Base-by-base conservation (phyloP, 73 alveolate genomes). In the Symbiodinium pilosum region DNA sequence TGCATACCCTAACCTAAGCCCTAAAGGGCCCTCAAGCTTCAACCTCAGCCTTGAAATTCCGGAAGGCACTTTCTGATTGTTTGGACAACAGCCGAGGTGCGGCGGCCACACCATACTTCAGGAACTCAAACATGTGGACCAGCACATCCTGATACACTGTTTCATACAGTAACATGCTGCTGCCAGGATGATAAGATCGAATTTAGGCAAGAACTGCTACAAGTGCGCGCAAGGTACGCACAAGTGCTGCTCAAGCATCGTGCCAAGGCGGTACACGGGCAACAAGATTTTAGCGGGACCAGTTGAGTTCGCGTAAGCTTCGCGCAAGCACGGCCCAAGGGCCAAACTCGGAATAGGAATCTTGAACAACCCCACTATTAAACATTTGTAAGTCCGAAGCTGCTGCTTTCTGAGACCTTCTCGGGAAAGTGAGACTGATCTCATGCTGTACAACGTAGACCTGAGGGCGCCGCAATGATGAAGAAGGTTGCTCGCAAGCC, bases 111-210 rank as follows among this genome's bases (percentile, higher is more conserved):
- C 97, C 97, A 26, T 91, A 91, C 56, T 91, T 91, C 56, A 91
- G 54, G n/a, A 91, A 88, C 97, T 91, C 97, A 77, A 91, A 91
- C 97, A 91, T 91, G 97, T 91, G 97, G 75, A 91, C 97, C n/a
- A 91, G 97, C n/a, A 91, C 97, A 43, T 91, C 97, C 97, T 91
- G 51, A 3, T 43, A 21, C 34, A 28, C 43, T 81, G 43, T 30
- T 54, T 4, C 26, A 1, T 30, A 24, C 1, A 24, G 21, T 16
- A 16, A 24, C 4, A 16, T 24, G 21, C 68, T 51, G 68, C 21
- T 1, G 12, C 68, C 68, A 16, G 9, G 68, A 24, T 1, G 21
- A 16, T 24, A 24, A 51, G 71, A 21, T 30, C 71, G n/a, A 54
- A 54, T 24, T 24, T 30, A 54, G 1, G 71, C 16, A 30, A 54